Percentiles rank a stretch among this genome's conserved stretches.
Evolutionary conservation across 2,329 filamentous ascomycete species (phyloP).

Genomic region (Phialophora macrospora): DNA sequence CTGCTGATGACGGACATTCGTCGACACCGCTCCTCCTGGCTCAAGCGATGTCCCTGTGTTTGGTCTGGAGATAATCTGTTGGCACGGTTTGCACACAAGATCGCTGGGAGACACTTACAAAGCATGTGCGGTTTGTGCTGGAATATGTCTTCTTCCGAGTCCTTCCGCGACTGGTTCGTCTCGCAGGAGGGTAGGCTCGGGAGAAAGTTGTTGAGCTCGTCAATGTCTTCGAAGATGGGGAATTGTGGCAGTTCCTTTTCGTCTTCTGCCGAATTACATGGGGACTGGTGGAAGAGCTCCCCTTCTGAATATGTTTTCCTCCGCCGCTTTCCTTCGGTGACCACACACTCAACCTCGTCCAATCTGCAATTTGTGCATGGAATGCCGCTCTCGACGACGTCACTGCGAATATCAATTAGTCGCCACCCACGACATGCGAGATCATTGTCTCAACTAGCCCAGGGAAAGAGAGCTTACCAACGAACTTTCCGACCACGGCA

Average conservation of each 20-base stretch:
- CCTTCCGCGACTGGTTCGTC: constrained; percentile 26
- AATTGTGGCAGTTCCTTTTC: constrained; percentile 36
- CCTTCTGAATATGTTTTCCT: constrained; percentile 64
- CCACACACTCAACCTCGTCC: constrained; percentile 60
- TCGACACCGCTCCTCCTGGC: constrained; percentile 52
- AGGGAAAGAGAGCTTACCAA: constrained; percentile 52
- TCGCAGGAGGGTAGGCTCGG: constrained; percentile 13
- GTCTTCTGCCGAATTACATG: constrained; percentile 35
- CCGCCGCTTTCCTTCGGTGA: constrained; percentile 81
- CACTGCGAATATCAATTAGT: constrained; percentile 46
- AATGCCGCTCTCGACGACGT: constrained; percentile 83
- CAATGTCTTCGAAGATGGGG: constrained; percentile 41
- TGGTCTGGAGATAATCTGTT: constrained; percentile 50
- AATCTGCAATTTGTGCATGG: constrained; percentile 84
- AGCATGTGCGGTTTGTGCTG: constrained; percentile 67
- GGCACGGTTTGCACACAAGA: constrained; percentile 10
- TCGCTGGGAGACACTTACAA: constrained; percentile 55
- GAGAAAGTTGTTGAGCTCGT: constrained; percentile 35
- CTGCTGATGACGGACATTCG: constrained; percentile 52
- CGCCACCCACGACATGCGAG: not conserved
- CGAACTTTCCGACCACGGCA: constrained; percentile 89
- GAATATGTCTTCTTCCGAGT: constrained; percentile 53
- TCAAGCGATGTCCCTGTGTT: constrained; percentile 52
- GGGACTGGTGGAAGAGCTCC: constrained; percentile 34
- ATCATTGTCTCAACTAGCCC: not conserved